Conservation (phyloP, 108 stramenopile species). For the Skeletonema grethae region DNA sequence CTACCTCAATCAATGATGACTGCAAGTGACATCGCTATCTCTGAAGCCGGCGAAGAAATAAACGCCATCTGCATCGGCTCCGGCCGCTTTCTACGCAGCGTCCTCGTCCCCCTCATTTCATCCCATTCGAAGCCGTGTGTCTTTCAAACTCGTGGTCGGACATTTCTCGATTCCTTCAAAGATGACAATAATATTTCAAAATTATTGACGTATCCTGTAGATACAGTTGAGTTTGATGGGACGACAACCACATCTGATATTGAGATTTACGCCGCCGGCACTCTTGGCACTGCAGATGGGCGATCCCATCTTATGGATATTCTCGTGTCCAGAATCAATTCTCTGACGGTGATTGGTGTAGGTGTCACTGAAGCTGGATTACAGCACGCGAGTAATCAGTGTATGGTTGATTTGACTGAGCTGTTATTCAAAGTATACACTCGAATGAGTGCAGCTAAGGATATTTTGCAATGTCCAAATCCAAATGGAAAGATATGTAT, state of each 20-base stretch:
- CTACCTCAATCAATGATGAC: neutral
- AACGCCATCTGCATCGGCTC: constrained; percentile 79
- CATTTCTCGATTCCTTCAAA: constrained; percentile 66
- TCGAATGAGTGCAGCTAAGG: neutral
- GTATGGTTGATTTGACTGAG: constrained; percentile 73
- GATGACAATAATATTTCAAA: neutral
- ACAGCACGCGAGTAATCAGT: constrained; percentile 54
- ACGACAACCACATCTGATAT: constrained; percentile 46
- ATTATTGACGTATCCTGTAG: constrained; percentile 55
- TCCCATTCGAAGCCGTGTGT: constrained; percentile 47
- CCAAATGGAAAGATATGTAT: constrained; percentile 57
- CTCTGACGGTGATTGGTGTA: constrained; percentile 67
- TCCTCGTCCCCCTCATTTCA: constrained; percentile 76
- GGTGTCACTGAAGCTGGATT: constrained; percentile 92
- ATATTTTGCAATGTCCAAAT: constrained; percentile 20
- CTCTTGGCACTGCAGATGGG: constrained; percentile 58
- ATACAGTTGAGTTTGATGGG: constrained; percentile 69
- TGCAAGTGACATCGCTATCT: constrained; percentile 3
- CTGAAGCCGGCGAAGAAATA: constrained; percentile 6
- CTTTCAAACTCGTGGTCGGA: constrained; percentile 78
- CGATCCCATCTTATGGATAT: constrained; percentile 50
- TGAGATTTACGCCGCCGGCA: constrained; percentile 63
- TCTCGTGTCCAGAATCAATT: constrained; percentile 24
- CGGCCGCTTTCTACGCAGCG: constrained; percentile 86
- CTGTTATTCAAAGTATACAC: constrained; percentile 35